A percentile compares a stretch with the other conserved stretches of the same genome.
These are phyloP conservation scores for Physcomitrellopsis africana DNA, from an alignment of 225 moss, liverwort and hornwort genomes.

Conservation along the genomic window DNA sequence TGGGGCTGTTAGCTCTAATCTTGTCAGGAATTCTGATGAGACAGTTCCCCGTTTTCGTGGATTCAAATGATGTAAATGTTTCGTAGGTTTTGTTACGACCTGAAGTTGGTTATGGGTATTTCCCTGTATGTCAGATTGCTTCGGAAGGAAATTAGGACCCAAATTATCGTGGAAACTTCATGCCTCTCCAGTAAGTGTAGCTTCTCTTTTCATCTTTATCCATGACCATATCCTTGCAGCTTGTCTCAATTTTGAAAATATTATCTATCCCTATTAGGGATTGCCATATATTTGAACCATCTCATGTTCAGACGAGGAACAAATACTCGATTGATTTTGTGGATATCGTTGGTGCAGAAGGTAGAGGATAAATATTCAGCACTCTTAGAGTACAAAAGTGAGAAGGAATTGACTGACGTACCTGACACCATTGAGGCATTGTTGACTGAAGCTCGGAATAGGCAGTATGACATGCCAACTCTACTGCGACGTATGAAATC, in stretches of 20 bases:
- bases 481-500: slow-evolving; percentile 73
- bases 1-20: too few species aligned
- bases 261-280: not conserved
- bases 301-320: too few species aligned
- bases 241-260: too few species aligned
- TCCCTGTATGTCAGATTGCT: slow-evolving; percentile 65
- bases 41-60: too few species aligned
- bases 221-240: not conserved
- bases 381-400: slow-evolving; percentile 42
- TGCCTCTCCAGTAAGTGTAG: slow-evolving; percentile 52
- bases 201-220: not conserved
- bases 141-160: slow-evolving; percentile 89
- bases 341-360: slow-evolving; percentile 40
- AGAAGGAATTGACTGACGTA: slow-evolving; percentile 43
- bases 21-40: too few species aligned
- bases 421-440: slow-evolving; percentile 89
- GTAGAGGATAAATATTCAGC: slow-evolving; percentile 41
- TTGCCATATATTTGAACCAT: not conserved
- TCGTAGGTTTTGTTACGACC: not conserved
- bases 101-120: not conserved
- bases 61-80: too few species aligned
- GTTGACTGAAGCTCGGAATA: slow-evolving; percentile 73
- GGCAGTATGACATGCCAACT: slow-evolving; percentile 77
- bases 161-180: slow-evolving; percentile 67
- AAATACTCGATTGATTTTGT: too few species aligned